Percentiles rank a stretch among this genome's conserved stretches.
These are phyloP conservation scores for Aegilops umbellulata DNA, from an alignment of 176 grass and related monocot species.

Conservation along the genomic window DNA sequence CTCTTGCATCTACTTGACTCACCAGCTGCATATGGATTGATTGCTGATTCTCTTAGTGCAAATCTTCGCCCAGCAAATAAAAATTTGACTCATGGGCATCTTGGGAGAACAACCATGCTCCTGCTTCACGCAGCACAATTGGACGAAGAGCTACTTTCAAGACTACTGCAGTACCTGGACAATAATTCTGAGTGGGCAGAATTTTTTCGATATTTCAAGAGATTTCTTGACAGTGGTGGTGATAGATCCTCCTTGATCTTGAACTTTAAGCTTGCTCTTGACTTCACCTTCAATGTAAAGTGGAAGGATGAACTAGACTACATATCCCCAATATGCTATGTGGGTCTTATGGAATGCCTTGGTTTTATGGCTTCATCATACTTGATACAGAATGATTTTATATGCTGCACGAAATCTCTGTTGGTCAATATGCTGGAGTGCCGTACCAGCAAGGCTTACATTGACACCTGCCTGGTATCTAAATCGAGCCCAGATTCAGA, in stretches of 20 bases:
- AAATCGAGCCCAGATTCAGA: background rate
- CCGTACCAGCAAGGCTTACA: slow-evolving; percentile 39
- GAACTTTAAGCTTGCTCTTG: slow-evolving; percentile 43
- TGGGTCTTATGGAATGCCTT: slow-evolving; percentile 61
- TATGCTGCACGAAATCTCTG: slow-evolving; percentile 54
- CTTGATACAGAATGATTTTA: slow-evolving; percentile 3
- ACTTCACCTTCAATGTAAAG: slow-evolving; percentile 28
- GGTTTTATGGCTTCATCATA: slow-evolving; percentile 48
- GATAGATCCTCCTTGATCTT: slow-evolving; percentile 25
- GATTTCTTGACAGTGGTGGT: slow-evolving; percentile 38
- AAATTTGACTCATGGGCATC: slow-evolving; percentile 50
- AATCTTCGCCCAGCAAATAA: background rate
- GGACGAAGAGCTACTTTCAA: slow-evolving; percentile 17
- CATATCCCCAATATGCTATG: slow-evolving; percentile 32
- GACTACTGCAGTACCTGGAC: slow-evolving; percentile 22
- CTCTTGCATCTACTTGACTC: slow-evolving; percentile 40
- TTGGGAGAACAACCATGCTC: slow-evolving; percentile 46
- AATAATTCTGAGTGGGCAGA: slow-evolving; percentile 38
- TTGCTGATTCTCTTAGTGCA: slow-evolving; percentile 38
- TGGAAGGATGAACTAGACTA: slow-evolving; percentile 18
- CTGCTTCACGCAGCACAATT: slow-evolving; percentile 46
- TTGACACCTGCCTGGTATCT: slow-evolving; percentile 36
- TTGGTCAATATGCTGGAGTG: slow-evolving; percentile 28
- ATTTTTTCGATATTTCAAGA: slow-evolving; percentile 46
- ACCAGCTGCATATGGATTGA: slow-evolving; percentile 28